phyloP scores from a whole-genome alignment of 768 basidiomycete genomes.

The Nidularia pulvinata region DNA sequence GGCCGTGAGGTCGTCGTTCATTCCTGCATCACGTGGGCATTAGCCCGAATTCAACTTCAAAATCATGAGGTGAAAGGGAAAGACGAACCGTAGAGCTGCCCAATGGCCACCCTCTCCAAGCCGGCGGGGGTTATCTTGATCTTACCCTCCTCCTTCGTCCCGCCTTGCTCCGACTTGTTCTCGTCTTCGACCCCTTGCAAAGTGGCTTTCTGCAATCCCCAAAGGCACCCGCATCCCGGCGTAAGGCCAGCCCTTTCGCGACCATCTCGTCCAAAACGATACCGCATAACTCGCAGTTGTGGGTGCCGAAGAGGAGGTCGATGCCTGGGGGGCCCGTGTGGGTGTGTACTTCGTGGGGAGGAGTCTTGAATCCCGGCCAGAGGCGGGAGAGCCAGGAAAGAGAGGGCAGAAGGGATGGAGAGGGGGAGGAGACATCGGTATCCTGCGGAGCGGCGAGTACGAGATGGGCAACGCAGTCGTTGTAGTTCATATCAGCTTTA shows the following conservation, averaged over 20 bases:
- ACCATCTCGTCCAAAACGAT: slow-evolving; percentile 63
- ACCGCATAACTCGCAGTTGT: slow-evolving; percentile 73
- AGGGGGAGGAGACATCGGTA: slow-evolving; percentile 18
- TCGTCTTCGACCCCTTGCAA: slow-evolving; percentile 41
- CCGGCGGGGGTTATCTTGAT: too few relatives aligned
- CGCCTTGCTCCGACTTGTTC: neutral
- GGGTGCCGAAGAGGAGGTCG: slow-evolving; percentile 84
- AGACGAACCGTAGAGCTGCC: slow-evolving; percentile 78
- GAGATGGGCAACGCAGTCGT: slow-evolving; percentile 59
- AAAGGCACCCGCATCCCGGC: slow-evolving; percentile 47
- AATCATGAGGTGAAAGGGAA: neutral
- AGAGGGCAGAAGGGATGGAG: neutral
- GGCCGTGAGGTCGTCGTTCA: slow-evolving; percentile 83
- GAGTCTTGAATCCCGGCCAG: too few relatives aligned
- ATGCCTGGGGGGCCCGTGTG: slow-evolving; percentile 22
- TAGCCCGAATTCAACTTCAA: neutral
- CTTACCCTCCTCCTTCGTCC: too few relatives aligned
- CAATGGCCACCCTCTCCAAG: slow-evolving; percentile 49
- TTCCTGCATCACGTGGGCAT: slow-evolving; percentile 45
- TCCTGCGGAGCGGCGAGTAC: slow-evolving; percentile 56
- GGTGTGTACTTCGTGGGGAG: neutral
- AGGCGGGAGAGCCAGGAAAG: neutral
- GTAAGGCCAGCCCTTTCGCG: slow-evolving; percentile 48
- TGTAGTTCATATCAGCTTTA: slow-evolving; percentile 76
- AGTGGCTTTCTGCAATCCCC: slow-evolving; percentile 79